Evolutionary conservation across 176 grass and related monocot species (phyloP), one percentile per base, ranked within the genome.

Genomic region (Zoysia pacifica): DNA sequence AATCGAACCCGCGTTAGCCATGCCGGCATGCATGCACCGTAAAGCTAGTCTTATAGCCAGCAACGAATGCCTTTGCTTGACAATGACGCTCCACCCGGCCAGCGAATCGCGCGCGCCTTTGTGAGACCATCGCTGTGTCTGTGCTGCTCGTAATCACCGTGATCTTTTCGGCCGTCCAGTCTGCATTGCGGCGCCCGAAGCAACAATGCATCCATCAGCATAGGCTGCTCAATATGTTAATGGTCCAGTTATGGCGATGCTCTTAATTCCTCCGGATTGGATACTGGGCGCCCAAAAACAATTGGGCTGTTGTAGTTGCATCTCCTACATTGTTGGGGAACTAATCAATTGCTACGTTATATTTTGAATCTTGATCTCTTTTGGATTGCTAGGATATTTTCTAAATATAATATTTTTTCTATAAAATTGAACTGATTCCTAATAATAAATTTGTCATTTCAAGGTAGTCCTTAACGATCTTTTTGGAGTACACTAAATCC

Each of bases 131-230:
- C 11, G 28, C 35, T 18, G 73, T 38, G 9, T 14, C 7, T 56
- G 58, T 82, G 73, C 59, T 38, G 47, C 66, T 16, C 67, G 77
- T 87, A 38, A 75, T 69, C 14, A 49, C 59, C 16, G 36, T 4
- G 18, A 15, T 28, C 28, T 28, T 78, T 66, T 15, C 44, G 43
- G 20, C 40, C 73, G 66, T 39, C 49, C 40, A 18, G 28, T 56
- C 44, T 77, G 85, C 51, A 76, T 46, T 71, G 85, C 44, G 69
- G 15, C 40, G 28, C 28, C 40, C 39, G 48, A 71, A 71, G 73
- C 56, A 48, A 76, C 15, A 36, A 37, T 19, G 28, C 28, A 28
- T 36, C 28, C 5, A n/a, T 37, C 46, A 58, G 9, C 10, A 9
- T 71, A 51, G 66, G 38, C 41, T 28, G 28, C 28, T 28, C 28